Evolutionary conservation across 352 stramenopile genomes (phyloP).

Genomic region (Pythium folliculosum): DNA sequence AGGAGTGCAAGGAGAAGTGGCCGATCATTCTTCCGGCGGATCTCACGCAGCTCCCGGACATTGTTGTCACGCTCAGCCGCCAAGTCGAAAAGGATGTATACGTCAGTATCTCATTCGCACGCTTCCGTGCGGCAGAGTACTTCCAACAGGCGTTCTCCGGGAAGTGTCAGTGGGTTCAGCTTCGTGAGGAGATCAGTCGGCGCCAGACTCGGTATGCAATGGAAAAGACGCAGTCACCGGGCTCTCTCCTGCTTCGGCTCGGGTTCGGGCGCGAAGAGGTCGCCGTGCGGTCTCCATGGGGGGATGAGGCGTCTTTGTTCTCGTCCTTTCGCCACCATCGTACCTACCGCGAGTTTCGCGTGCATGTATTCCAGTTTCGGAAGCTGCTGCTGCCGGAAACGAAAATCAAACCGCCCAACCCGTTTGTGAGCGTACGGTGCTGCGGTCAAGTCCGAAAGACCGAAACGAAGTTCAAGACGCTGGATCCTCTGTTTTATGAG

Average conservation of each 20-base stretch:
- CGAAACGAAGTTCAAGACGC: conserved; percentile 45
- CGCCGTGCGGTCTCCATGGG: conserved; percentile 55
- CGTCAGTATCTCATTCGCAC: conserved; percentile 57
- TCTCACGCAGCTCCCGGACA: conserved; percentile 66
- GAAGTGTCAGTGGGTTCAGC: conserved; percentile 55
- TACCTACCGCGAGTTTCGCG: conserved; percentile 66
- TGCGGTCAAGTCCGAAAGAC: conserved; percentile 65
- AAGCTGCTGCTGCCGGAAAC: conserved; percentile 49
- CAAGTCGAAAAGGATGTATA: conserved; percentile 62
- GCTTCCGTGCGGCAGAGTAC: conserved; percentile 41
- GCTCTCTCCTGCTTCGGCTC: conserved; percentile 51
- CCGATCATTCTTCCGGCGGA: conserved; percentile 61
- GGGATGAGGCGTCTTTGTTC: conserved; percentile 45
- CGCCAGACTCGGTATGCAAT: conserved; percentile 59
- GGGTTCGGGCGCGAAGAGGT: conserved; percentile 75
- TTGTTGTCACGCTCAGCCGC: conserved; percentile 67
- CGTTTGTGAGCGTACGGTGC: conserved; percentile 79
- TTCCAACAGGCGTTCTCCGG: conserved; percentile 45
- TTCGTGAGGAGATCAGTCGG: conserved; percentile 61
- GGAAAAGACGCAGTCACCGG: conserved; percentile 51
- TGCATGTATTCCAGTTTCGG: conserved; percentile 86
- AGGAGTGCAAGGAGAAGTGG: conserved; percentile 49
- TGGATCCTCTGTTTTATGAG: conserved; percentile 83
- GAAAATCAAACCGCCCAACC: conserved; percentile 59
- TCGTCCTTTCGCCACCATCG: conserved; percentile 44